Evolutionary conservation across 2,329 filamentous ascomycete species (phyloP), one percentile per base, ranked within the genome.

Genomic region (Pseudopithomyces maydicus): DNA sequence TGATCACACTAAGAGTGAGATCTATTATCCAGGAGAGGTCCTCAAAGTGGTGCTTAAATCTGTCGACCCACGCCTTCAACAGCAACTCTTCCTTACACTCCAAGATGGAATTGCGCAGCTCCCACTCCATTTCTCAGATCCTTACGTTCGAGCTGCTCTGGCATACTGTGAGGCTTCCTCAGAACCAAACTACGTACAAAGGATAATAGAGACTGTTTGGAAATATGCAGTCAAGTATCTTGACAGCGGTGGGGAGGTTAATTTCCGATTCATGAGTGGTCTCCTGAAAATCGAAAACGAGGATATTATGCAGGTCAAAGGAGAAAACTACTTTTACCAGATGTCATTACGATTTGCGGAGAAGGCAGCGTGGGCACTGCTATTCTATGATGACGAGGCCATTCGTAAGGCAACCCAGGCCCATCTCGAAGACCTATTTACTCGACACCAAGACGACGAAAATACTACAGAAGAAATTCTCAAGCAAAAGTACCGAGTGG

Each of bases 11-110:
- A 74, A 69, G 52, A 61, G 66, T 2, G 69, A 71, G 7, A 42
- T 63, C 17, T 73, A 69, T 44, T 74, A 71, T 56, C 74, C 74
- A 32, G 73, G 73, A 12, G 68, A 73, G 22, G 63, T 76, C 10
- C 52, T 77, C 38, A 73, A 67, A 45, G 64, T 64, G 61, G 68
- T 76, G 65, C 61, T 74, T 14, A 50, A 61, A 33, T 65, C 65
- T 15, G 20, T 52, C 12, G 63, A 71, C 7, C n/a, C 46, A 6
- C 46, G 44, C 2, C 48, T 64, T 8, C 68, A 69, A 29, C 41
- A 52, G 2, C 50, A 60, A 2, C 41, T 75, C 6, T 61, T 58
- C 46, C 52, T 32, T 4, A 76, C 72, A 3, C 64, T 77, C 11
- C 29, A 55, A 11, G 71, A 76, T 26, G 74, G 74, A 23, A 56